phyloP scores from a whole-genome alignment of 2,329 filamentous ascomycete genomes.

The Hyphodiscus sp. region DNA sequence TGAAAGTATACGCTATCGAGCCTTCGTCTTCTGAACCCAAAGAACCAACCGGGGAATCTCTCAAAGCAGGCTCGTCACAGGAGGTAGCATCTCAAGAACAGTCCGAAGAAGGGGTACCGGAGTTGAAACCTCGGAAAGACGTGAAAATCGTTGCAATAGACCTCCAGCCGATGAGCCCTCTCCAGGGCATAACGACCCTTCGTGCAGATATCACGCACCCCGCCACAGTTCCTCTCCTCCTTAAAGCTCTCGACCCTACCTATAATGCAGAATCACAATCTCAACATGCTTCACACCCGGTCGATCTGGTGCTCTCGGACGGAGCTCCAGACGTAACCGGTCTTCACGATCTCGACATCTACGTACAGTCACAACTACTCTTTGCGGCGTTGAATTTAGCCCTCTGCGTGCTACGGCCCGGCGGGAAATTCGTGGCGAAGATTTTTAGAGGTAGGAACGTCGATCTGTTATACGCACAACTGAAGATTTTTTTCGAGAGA shows the following conservation, averaged over 20 bases:
- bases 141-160: slow-evolving; percentile 96
- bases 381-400: slow-evolving; percentile 92
- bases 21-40: slow-evolving; percentile 8
- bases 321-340: slow-evolving; percentile 96
- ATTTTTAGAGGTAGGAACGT: slow-evolving; percentile 94
- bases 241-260: slow-evolving; percentile 75
- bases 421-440: slow-evolving; percentile 95
- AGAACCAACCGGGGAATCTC: not conserved
- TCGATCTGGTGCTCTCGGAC: slow-evolving; percentile 91
- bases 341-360: slow-evolving; percentile 94
- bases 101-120: slow-evolving; percentile 26
- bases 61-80: not conserved
- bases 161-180: slow-evolving; percentile 87
- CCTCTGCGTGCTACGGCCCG: slow-evolving; percentile 83
- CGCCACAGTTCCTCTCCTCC: slow-evolving; percentile 82
- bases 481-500: slow-evolving; percentile 81
- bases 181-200: slow-evolving; percentile 86
- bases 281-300: slow-evolving; percentile 61
- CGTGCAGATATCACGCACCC: slow-evolving; percentile 97
- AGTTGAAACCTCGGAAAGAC: slow-evolving; percentile 49
- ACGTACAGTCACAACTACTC: slow-evolving; percentile 91
- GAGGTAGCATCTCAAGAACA: slow-evolving; percentile 24
- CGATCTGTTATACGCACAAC: slow-evolving; percentile 89
- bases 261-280: slow-evolving; percentile 44
- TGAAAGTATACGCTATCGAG: slow-evolving; percentile 31